These are phyloP conservation scores for Colletotrichum trifolii DNA, from an alignment of 2,329 filamentous ascomycete species.

Conservation along the genomic window DNA sequence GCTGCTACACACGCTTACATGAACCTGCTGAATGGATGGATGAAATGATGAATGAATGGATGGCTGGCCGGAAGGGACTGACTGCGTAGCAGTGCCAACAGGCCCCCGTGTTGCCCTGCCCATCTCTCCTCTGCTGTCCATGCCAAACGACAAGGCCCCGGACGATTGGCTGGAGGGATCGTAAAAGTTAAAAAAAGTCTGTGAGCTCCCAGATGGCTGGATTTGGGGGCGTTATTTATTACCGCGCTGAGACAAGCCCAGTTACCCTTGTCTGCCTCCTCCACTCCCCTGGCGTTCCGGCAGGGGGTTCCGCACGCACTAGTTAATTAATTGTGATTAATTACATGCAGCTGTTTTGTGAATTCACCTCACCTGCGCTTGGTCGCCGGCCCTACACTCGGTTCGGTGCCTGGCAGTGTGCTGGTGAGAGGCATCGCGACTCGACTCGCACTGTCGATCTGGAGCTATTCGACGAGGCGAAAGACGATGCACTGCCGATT, in stretches of 20 bases:
- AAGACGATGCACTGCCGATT: conserved; percentile 32
- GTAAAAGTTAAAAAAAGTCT: conserved; percentile 36
- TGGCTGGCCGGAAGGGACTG: conserved; percentile 6
- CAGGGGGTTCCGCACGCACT: conserved; percentile 18
- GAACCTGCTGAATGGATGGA: not conserved
- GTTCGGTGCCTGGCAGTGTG: no score
- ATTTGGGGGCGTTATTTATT: conserved; percentile 37
- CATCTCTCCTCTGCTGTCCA: conserved; percentile 2
- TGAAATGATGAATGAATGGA: not conserved
- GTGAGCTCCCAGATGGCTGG: conserved; percentile 36
- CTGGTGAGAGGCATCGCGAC: not conserved
- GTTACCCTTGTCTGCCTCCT: conserved; percentile 21
- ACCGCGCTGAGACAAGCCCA: conserved; percentile 34
- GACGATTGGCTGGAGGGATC: conserved; percentile 36
- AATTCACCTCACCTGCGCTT: conserved; percentile 3
- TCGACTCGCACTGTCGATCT: conserved; percentile 22
- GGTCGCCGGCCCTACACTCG: no score
- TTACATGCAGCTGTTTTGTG: conserved; percentile 29
- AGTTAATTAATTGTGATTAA: conserved; percentile 18
- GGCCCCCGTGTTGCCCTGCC: conserved; percentile 2
- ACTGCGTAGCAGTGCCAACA: conserved; percentile 1
- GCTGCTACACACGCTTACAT: not conserved
- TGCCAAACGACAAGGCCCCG: conserved; percentile 31
- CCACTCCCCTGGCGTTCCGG: conserved; percentile 26
- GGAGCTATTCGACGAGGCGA: conserved; percentile 29